A percentile compares a stretch with the other conserved stretches of the same genome.
phyloP scores from a whole-genome alignment of 2,329 filamentous ascomycete species.

The Raffaelea arxii region DNA sequence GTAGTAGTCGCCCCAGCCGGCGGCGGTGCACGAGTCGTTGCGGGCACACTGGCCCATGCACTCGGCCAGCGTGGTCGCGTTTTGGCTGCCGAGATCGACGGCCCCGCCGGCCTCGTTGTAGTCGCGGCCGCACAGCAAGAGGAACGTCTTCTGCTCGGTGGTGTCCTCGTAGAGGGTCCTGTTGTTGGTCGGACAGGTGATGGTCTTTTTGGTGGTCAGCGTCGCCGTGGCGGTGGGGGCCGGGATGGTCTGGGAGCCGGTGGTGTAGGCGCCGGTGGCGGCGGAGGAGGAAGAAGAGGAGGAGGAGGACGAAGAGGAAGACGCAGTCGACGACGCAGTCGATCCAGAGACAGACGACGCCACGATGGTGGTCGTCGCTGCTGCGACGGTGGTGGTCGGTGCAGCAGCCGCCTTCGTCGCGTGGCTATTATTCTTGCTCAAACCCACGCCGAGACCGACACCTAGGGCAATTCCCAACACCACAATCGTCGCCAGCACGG shows the following conservation, averaged over 20 bases:
- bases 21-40: constrained; percentile 20
- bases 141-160: constrained; percentile 14
- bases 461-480: constrained; percentile 22
- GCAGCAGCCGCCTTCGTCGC: background rate
- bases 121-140: constrained; percentile 25
- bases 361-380: background rate
- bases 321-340: background rate
- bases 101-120: constrained; percentile 21
- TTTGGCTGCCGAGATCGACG: constrained; percentile 17
- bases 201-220: background rate
- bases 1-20: constrained; percentile 23
- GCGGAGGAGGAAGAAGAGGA: background rate
- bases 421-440: constrained; percentile 6
- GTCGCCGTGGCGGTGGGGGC: background rate
- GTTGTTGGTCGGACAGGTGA: constrained; percentile 24
- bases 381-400: background rate
- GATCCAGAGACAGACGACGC: background rate
- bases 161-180: constrained; percentile 20
- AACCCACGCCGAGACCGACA: constrained; percentile 22
- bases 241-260: background rate
- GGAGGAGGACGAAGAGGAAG: background rate
- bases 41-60: constrained; percentile 23
- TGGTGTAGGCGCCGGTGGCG: background rate
- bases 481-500: constrained; percentile 17
- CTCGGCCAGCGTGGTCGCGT: constrained; percentile 17